Evolutionary conservation across 306 rosid genomes (phyloP).

Genomic region (Luffa acutangula): DNA sequence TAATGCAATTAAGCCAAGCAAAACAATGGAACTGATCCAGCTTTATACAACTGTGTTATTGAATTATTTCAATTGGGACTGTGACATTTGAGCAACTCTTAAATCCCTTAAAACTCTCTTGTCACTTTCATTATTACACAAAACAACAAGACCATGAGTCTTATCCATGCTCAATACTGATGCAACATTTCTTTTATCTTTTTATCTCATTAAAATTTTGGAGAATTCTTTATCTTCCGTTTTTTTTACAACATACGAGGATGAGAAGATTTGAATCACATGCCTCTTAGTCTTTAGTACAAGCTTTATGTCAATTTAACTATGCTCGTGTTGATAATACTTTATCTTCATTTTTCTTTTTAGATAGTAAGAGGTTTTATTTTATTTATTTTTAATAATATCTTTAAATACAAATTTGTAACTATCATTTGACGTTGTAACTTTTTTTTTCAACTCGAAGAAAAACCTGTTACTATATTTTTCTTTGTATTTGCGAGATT

Average conservation of each 20-base stretch:
- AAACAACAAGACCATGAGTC: neutral
- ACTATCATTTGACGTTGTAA: too few relatives aligned
- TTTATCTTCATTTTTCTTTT: too few relatives aligned
- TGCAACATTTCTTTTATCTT: neutral
- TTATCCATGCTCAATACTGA: neutral
- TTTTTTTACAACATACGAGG: neutral
- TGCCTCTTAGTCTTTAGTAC: too few relatives aligned
- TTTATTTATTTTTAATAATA: too few relatives aligned
- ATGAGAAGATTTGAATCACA: too few relatives aligned
- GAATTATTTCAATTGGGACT: neutral
- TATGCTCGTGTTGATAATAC: too few relatives aligned
- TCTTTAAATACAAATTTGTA: too few relatives aligned
- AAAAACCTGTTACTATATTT: too few relatives aligned
- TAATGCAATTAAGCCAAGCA: neutral
- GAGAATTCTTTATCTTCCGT: neutral
- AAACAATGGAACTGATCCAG: neutral
- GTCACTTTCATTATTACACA: neutral
- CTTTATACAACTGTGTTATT: neutral
- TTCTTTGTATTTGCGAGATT: too few relatives aligned
- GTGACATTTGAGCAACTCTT: conserved; percentile 6
- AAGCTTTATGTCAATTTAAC: too few relatives aligned
- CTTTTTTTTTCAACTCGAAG: too few relatives aligned
- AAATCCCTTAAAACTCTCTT: neutral
- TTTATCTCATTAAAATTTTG: neutral
- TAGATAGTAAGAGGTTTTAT: too few relatives aligned